A percentile compares a stretch with the other conserved stretches of the same genome.
These are phyloP conservation scores for Acaromyces ingoldii DNA, from an alignment of 1,284 basidiomycete species.

Conservation along the genomic window DNA sequence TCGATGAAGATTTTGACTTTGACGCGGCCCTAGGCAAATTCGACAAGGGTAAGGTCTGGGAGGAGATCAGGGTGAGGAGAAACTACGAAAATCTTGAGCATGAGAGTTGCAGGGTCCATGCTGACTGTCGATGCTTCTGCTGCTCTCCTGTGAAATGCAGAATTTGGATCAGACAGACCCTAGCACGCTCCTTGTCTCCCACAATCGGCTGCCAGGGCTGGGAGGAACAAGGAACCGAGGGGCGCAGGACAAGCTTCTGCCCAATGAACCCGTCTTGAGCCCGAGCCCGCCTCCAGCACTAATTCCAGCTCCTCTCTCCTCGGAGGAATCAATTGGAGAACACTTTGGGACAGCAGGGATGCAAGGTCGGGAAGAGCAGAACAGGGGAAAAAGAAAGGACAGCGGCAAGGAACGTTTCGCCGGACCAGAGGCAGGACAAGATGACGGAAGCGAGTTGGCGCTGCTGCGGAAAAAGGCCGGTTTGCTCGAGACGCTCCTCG, in stretches of 20 bases:
- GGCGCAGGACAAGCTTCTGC: neutral
- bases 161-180: conserved; percentile 1
- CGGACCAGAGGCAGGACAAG: neutral
- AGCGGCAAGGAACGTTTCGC: neutral
- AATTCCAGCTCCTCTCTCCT: neutral
- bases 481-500: too few relatives aligned
- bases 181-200: neutral
- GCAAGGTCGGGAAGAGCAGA: neutral
- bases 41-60: conserved; percentile 9
- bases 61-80: conserved; percentile 7
- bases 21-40: conserved; percentile 1
- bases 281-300: neutral
- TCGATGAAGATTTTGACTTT: conserved; percentile 8
- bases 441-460: neutral
- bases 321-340: neutral
- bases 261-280: neutral
- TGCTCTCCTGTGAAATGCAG: neutral
- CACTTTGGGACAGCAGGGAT: neutral
- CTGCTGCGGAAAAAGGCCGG: too few relatives aligned
- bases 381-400: neutral
- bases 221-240: neutral
- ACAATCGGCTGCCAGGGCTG: neutral
- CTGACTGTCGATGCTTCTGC: neutral
- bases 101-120: neutral
- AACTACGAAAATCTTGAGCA: neutral